Percentiles rank a stretch among this genome's conserved stretches.
phyloP scores from a whole-genome alignment of 495 filamentous ascomycete genomes.

The Thermochaetoides thermophila region DNA sequence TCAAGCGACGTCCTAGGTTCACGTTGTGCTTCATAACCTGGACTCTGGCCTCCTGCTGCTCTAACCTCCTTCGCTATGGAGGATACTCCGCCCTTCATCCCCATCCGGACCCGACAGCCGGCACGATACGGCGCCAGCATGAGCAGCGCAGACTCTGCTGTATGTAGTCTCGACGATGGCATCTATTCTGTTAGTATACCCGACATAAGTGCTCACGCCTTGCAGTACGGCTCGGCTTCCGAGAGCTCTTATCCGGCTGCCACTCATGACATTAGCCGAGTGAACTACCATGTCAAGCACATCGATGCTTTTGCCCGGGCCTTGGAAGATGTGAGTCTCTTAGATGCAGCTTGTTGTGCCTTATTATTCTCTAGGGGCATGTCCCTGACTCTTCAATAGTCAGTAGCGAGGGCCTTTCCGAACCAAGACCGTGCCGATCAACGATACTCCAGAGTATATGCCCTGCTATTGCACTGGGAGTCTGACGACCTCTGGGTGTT shows the following conservation, averaged over 20 bases:
- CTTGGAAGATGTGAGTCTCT: slow-evolving; percentile 29
- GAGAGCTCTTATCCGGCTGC: slow-evolving; percentile 25
- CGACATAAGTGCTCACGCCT: no score
- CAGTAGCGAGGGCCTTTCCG: slow-evolving; percentile 35
- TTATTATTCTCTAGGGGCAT: no score
- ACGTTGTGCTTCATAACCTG: no score
- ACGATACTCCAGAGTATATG: slow-evolving; percentile 36
- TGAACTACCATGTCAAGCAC: slow-evolving; percentile 37
- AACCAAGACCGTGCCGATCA: slow-evolving; percentile 26
- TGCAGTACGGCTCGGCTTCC: slow-evolving; percentile 31
- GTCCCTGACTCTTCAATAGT: slow-evolving; percentile 17
- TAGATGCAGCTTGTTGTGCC: no score
- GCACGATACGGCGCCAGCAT: slow-evolving; percentile 24
- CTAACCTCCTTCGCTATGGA: no score
- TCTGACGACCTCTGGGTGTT: slow-evolving; percentile 39
- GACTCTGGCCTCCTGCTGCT: no score
- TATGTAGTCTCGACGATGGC: no score
- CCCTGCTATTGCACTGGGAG: slow-evolving; percentile 39
- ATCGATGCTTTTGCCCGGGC: slow-evolving; percentile 32
- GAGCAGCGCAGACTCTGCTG: slow-evolving; percentile 32
- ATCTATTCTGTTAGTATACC: no score
- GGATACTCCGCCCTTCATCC: slow-evolving; percentile 23
- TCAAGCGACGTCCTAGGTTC: no score
- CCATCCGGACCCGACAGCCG: slow-evolving; percentile 29
- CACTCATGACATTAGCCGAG: slow-evolving; percentile 38